A percentile compares a stretch with the other conserved stretches of the same genome.
Conservation (phyloP, 345 rosid genomes). For the Alliaria petiolata region DNA sequence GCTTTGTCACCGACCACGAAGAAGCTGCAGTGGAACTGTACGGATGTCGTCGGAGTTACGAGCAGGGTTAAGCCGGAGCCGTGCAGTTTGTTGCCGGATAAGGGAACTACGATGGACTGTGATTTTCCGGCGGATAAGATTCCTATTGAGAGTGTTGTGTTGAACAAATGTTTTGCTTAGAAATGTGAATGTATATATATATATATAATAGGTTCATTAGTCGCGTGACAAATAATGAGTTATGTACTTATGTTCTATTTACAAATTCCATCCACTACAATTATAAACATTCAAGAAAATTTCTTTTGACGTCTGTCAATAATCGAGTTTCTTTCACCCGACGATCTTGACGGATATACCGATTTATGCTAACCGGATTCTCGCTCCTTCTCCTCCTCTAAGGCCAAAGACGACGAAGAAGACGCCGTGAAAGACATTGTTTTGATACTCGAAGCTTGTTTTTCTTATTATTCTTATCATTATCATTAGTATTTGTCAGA, state of each 20-base stretch:
- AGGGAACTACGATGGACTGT: conserved; percentile 35
- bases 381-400: no score
- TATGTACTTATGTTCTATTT: neutral
- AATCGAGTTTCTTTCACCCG: no score
- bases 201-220: neutral
- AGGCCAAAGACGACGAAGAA: no score
- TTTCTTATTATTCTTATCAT: no score
- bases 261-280: no score
- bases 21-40: conserved; percentile 64
- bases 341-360: no score
- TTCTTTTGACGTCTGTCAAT: no score
- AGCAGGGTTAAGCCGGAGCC: conserved; percentile 53
- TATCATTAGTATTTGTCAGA: no score
- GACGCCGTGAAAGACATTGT: no score
- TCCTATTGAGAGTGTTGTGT: conserved; percentile 38
- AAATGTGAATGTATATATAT: neutral
- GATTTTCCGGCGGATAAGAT: conserved; percentile 42
- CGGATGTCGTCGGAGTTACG: conserved; percentile 44
- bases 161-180: conserved; percentile 41
- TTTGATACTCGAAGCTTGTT: no score
- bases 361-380: no score
- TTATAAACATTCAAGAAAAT: no score
- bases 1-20: conserved; percentile 32
- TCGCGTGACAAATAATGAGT: neutral
- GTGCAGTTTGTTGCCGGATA: conserved; percentile 45